Conservation (phyloP, 2,329 filamentous ascomycete species). For the Sclerotiophoma versabilis region DNA sequence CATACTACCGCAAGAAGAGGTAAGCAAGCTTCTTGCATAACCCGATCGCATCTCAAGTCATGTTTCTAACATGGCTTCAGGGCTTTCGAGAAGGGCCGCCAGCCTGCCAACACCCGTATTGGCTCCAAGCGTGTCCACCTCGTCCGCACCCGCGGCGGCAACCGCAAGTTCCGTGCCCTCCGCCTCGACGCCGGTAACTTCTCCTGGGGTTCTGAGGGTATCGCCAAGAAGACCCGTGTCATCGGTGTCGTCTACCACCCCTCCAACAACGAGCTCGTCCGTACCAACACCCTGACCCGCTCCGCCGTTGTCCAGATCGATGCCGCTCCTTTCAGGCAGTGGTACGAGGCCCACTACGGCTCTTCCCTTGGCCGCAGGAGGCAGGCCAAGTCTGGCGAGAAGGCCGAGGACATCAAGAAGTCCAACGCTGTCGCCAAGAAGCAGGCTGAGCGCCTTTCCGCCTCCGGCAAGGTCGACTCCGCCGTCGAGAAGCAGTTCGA, state of each 20-base stretch:
- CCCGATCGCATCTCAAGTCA: conserved; percentile 71
- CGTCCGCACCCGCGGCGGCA: conserved; percentile 96
- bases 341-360: conserved; percentile 99
- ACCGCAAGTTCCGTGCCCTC: conserved; percentile 99
- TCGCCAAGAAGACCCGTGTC: conserved; percentile 98
- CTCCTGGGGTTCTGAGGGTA: conserved; percentile 97
- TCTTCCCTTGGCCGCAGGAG: conserved; percentile 85
- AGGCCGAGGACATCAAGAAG: conserved; percentile 90
- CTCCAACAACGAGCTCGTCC: conserved; percentile 99
- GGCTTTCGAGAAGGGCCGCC: conserved; percentile 99
- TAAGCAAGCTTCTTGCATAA: conserved; percentile 57
- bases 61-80: conserved; percentile 71
- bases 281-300: conserved; percentile 99
- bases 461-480: conserved; percentile 88
- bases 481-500: conserved; percentile 99
- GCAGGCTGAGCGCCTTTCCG: conserved; percentile 85
- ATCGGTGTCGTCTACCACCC: conserved; percentile 99
- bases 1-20: conserved; percentile 66
- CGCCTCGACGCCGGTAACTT: conserved; percentile 99
- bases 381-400: conserved; percentile 78
- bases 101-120: conserved; percentile 99
- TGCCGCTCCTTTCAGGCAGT: conserved; percentile 98
- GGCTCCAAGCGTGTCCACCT: conserved; percentile 95
- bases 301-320: conserved; percentile 98
- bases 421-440: conserved; percentile 95